A percentile compares a stretch with the other conserved stretches of the same genome.
These are phyloP conservation scores for Rhypophila decipiens DNA, from an alignment of 495 filamentous ascomycete species.

Conservation along the genomic window DNA sequence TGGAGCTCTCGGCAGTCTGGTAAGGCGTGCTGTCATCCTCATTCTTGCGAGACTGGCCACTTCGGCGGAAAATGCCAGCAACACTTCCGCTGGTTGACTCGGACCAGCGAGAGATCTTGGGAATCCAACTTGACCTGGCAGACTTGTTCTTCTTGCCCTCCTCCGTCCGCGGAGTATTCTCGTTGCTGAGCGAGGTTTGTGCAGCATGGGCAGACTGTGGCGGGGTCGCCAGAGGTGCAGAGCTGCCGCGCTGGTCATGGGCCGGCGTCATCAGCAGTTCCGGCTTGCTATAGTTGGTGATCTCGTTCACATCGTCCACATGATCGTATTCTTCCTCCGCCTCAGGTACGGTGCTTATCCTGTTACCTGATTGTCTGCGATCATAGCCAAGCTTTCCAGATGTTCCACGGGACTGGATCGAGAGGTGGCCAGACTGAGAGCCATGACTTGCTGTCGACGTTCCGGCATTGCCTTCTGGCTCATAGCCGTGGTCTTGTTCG, in stretches of 20 bases:
- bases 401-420: conserved; percentile 57
- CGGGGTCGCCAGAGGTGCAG: conserved; percentile 65
- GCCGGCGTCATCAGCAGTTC: conserved; percentile 42
- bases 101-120: conserved; percentile 94
- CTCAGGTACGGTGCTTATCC: conserved; percentile 85
- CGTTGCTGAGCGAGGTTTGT: conserved; percentile 38
- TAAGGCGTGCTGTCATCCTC: conserved; percentile 33
- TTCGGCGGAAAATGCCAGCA: conserved; percentile 44
- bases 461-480: conserved; percentile 75
- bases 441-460: conserved; percentile 62
- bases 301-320: conserved; percentile 43
- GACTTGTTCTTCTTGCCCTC: conserved; percentile 89
- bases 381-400: conserved; percentile 54
- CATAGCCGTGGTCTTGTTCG: conserved; percentile 62
- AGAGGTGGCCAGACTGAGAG: conserved; percentile 72
- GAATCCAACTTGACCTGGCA: conserved; percentile 80
- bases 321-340: conserved; percentile 66
- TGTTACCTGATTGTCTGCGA: conserved; percentile 62
- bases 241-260: conserved; percentile 49
- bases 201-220: conserved; percentile 45
- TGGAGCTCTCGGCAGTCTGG: conserved; percentile 1
- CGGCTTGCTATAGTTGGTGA: conserved; percentile 37
- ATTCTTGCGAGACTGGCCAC: conserved; percentile 40
- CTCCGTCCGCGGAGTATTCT: conserved; percentile 45
- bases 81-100: conserved; percentile 80